phyloP scores from a whole-genome alignment of 257 asterid species.

The Forsythia viridissima region DNA sequence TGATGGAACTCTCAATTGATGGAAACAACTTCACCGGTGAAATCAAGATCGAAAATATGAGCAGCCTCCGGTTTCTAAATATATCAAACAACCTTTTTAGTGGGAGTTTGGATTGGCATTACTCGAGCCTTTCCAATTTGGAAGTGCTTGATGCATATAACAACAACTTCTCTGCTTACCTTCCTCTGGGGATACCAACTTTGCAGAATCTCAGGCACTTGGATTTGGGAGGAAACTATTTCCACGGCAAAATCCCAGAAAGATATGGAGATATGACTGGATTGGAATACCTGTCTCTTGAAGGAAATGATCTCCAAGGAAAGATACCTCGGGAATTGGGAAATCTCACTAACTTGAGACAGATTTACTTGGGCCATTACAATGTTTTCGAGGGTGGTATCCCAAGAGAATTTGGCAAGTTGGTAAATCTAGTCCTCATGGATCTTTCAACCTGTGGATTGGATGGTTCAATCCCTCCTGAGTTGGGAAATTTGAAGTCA shows the following conservation, averaged over 20 bases:
- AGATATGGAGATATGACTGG: slow-evolving; percentile 55
- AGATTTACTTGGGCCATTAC: slow-evolving; percentile 71
- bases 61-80: slow-evolving; percentile 60
- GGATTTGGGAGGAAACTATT: slow-evolving; percentile 86
- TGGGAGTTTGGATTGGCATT: slow-evolving; percentile 82
- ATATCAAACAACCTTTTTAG: slow-evolving; percentile 67
- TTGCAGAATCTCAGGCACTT: slow-evolving; percentile 65
- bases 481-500: slow-evolving; percentile 64
- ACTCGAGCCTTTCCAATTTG: slow-evolving; percentile 50
- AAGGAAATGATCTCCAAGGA: slow-evolving; percentile 80
- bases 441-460: slow-evolving; percentile 75
- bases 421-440: slow-evolving; percentile 61
- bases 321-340: slow-evolving; percentile 71
- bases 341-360: slow-evolving; percentile 72
- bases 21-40: slow-evolving; percentile 97
- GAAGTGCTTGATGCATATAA: slow-evolving; percentile 75
- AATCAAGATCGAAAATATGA: slow-evolving; percentile 62
- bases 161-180: slow-evolving; percentile 72
- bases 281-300: slow-evolving; percentile 69
- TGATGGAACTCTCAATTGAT: slow-evolving; percentile 67
- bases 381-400: slow-evolving; percentile 74
- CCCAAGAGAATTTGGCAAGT: slow-evolving; percentile 76
- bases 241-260: slow-evolving; percentile 61
- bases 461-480: slow-evolving; percentile 71
- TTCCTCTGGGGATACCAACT: slow-evolving; percentile 58